Base-by-base conservation (phyloP, 1,139 yeast species). In the Casaregolazyma suthepensis region DNA sequence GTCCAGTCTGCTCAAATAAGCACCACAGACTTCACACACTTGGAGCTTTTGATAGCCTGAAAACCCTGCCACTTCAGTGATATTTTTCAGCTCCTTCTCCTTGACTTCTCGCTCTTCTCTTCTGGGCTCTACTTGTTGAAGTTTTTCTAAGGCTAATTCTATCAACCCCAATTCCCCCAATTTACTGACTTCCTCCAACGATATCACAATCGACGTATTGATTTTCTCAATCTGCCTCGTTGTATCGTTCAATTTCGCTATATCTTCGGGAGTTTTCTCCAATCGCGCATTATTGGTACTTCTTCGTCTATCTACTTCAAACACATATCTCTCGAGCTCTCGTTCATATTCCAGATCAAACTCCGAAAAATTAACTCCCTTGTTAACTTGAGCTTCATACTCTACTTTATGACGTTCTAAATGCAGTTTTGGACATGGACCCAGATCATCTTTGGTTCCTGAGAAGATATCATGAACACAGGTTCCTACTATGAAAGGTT, bases 21-120 rank as follows among this genome's bases (percentile, higher is more conserved):
- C 96, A 0, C 96, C 97, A 71, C 99, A 93, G 1, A 82, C 83
- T 60, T 82, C 87, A 71, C 99, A 93, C 0, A 89, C 96, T 67
- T 90, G 97, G 51, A 91, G 74, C 66, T 87, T 87, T 63, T 91
- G 98, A 65, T 87, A 96, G 0, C 95, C 88, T 3, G 91, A 80
- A 60, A 87, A 95, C 1, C 95, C 96, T 5, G 85, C 79, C 61
- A 82, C 85, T 55, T 88, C 96, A 7, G 86, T 78, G 1, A 86
- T 71, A 12, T 47, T 75, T 46, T 87, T 71, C 10, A 88, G 83
- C 67, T 71, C 57, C 73, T 78, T 61, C 85, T 74, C 65, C 75
- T 75, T 53, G 12, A 48, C 49, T 23, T 57, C 64, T 26, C 72
- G 70, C 52, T 75, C 74, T 52, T 76, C 70, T 6, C 38, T 29